A percentile compares a stretch with the other conserved stretches of the same genome.
These are phyloP conservation scores for Pueraria montana DNA, from an alignment of 306 rosid genomes.

Conservation along the genomic window DNA sequence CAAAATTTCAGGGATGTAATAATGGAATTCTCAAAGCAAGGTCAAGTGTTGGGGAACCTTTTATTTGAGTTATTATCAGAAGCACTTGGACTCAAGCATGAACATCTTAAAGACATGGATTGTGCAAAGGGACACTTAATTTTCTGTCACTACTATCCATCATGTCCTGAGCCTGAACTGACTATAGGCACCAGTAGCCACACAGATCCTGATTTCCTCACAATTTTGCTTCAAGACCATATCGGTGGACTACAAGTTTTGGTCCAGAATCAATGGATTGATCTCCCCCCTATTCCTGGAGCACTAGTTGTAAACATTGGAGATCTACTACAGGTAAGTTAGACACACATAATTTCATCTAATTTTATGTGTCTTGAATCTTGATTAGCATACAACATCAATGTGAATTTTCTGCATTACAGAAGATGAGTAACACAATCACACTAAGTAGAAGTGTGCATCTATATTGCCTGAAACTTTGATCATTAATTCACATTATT, in stretches of 20 bases:
- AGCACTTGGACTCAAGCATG: constrained; percentile 60
- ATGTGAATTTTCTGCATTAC: not conserved
- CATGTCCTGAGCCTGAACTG: constrained; percentile 70
- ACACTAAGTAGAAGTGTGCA: not conserved
- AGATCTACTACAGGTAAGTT: constrained; percentile 54
- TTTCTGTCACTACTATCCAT: constrained; percentile 63
- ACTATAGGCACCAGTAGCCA: constrained; percentile 54
- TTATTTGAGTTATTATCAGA: constrained; percentile 64
- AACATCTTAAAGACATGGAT: constrained; percentile 56
- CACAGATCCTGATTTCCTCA: constrained; percentile 63
- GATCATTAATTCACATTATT: not conserved
- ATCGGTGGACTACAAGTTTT: constrained; percentile 63
- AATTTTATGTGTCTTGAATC: not conserved
- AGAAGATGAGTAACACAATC: not conserved
- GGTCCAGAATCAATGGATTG: constrained; percentile 49
- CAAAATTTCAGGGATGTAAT: constrained; percentile 47
- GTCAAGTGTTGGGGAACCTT: constrained; percentile 40
- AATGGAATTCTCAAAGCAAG: constrained; percentile 51
- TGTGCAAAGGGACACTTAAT: constrained; percentile 48
- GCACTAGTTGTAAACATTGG: constrained; percentile 60
- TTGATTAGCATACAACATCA: not conserved
- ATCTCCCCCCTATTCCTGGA: constrained; percentile 54
- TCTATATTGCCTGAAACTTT: not conserved
- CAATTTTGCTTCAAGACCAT: constrained; percentile 65
- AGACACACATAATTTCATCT: not conserved